These are phyloP conservation scores for Paratinospora sagittata DNA, from an alignment of 164 flowering plant genomes.

Conservation along the genomic window DNA sequence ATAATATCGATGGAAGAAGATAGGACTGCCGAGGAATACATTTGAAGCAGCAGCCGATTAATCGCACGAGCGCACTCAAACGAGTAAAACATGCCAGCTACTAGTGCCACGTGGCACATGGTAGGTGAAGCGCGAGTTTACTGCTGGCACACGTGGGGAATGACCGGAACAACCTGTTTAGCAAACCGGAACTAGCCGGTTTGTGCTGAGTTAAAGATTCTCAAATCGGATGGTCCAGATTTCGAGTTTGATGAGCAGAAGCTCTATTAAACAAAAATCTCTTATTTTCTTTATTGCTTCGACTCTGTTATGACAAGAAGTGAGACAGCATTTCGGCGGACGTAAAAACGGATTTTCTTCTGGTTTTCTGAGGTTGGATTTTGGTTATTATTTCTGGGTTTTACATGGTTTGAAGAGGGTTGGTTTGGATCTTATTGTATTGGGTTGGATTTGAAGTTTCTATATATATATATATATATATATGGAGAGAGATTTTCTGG, in stretches of 20 bases:
- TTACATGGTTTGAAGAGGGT: no score
- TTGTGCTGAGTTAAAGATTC: background rate
- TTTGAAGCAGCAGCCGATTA: background rate
- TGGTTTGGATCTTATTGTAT: background rate
- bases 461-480: background rate
- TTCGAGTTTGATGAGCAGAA: background rate
- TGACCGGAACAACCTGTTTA: constrained; percentile 24
- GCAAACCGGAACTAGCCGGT: constrained; percentile 21
- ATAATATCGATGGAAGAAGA: background rate
- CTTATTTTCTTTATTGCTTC: no score
- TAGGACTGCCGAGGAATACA: no score
- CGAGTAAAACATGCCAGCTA: constrained; percentile 11
- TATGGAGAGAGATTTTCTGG: constrained; percentile 64
- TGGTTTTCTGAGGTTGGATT: constrained; percentile 5
- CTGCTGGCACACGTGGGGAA: constrained; percentile 30
- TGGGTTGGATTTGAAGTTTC: constrained; percentile 5
- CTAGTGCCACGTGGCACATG: constrained; percentile 6
- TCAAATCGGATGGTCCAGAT: constrained; percentile 28
- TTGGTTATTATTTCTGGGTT: no score
- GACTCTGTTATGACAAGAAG: background rate
- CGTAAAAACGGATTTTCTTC: background rate
- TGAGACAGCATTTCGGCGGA: constrained; percentile 9
- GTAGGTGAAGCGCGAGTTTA: constrained; percentile 4
- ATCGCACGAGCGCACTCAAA: background rate
- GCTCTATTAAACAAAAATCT: background rate